Evolutionary conservation across 306 rosid species (phyloP).

Genomic region (Cucurbita pepo): DNA sequence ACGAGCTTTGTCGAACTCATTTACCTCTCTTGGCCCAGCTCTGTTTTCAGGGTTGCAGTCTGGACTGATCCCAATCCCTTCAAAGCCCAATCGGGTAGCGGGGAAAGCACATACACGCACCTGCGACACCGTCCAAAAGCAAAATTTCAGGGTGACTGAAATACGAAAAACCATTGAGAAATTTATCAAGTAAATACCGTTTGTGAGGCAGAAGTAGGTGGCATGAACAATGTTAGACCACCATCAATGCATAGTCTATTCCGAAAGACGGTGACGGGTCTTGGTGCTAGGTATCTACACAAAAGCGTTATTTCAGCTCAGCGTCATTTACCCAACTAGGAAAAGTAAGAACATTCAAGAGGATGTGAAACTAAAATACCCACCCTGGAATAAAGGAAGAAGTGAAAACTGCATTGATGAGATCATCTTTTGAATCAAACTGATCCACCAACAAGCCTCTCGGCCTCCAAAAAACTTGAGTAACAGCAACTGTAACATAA

Average conservation of each 20-base stretch:
- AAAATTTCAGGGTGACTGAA: not conserved
- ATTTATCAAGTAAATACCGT: constrained; percentile 34
- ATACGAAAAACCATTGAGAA: not conserved
- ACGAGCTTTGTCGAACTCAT: not conserved
- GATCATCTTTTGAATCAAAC: constrained; percentile 94
- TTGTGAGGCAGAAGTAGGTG: constrained; percentile 77
- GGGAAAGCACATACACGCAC: constrained; percentile 86
- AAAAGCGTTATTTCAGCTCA: not conserved
- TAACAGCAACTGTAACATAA: constrained; percentile 62
- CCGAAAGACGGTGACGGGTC: constrained; percentile 70
- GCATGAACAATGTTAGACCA: constrained; percentile 89
- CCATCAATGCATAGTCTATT: constrained; percentile 89
- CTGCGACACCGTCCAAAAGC: constrained; percentile 11
- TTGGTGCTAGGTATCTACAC: constrained; percentile 81
- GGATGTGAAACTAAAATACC: constrained; percentile 19
- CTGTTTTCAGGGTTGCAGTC: constrained; percentile 46
- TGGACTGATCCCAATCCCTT: constrained; percentile 54
- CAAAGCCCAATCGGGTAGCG: constrained; percentile 53
- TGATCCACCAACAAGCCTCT: constrained; percentile 88
- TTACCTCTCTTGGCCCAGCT: constrained; percentile 43
- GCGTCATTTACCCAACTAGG: not conserved
- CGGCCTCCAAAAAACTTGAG: constrained; percentile 86
- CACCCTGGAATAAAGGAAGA: constrained; percentile 99
- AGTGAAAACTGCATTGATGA: constrained; percentile 86
- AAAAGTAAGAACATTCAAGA: constrained; percentile 3